Evolutionary conservation across 176 grass and related monocot species (phyloP).

Genomic region (Cenchrus americanus): DNA sequence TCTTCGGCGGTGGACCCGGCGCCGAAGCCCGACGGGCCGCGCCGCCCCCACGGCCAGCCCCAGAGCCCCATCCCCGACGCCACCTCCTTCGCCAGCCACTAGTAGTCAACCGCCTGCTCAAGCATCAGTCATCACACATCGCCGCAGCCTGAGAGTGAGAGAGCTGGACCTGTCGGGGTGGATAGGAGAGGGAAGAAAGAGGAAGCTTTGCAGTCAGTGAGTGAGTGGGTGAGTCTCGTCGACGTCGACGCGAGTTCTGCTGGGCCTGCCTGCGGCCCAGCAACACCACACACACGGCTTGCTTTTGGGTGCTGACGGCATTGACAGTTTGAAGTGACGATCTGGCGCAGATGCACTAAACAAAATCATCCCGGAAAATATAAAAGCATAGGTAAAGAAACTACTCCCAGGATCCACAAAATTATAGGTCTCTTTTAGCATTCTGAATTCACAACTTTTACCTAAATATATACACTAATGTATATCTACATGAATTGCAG

Average conservation of each 20-base stretch:
- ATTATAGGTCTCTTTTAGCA: too few species aligned
- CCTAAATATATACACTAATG: too few species aligned
- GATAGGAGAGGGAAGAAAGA: not conserved
- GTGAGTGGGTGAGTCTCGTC: not conserved
- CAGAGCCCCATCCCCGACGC: constrained; percentile 50
- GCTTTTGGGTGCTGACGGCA: too few species aligned
- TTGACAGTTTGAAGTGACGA: too few species aligned
- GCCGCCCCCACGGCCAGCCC: constrained; percentile 55
- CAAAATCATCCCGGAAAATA: too few species aligned
- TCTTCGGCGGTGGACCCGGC: constrained; percentile 76
- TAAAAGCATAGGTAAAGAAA: too few species aligned
- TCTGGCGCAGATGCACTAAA: too few species aligned
- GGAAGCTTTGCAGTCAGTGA: not conserved
- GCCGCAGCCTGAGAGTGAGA: not conserved
- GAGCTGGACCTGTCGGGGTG: not conserved
- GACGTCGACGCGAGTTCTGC: not conserved
- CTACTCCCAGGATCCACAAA: too few species aligned
- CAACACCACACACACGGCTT: too few species aligned
- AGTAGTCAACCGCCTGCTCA: not conserved
- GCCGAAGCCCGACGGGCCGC: constrained; percentile 63
- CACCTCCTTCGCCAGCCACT: not conserved
- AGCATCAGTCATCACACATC: not conserved
- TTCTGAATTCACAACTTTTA: too few species aligned
- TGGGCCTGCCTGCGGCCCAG: too few species aligned
- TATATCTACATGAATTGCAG: too few species aligned